Evolutionary conservation across 495 filamentous ascomycete genomes (phyloP), one percentile per base, ranked within the genome.

Genomic region (Aspergillus taichungensis): DNA sequence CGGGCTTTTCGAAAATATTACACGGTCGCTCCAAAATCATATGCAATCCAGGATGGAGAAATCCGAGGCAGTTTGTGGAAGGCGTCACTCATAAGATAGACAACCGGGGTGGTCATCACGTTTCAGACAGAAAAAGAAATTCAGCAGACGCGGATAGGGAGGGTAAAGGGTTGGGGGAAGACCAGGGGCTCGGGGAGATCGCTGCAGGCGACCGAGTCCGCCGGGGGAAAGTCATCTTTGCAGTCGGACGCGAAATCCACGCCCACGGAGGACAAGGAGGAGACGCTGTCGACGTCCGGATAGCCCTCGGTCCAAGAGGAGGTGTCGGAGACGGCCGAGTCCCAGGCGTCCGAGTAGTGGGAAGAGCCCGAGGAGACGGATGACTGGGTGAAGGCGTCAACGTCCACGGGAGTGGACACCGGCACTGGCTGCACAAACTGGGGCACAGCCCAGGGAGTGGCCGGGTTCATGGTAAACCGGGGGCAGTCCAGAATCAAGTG

Each of bases 401-500:
- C 53, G 13, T 62, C 64, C 49, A 66, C 52, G 37, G 61, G 62
- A 6, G 49, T 30, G 9, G 54, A 45, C 46, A 62, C 52, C 27
- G 59, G 56, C 13, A 58, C 54, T 38, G 62, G 47, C 39, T 59
- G 55, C 13, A 52, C 54, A 29, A 50, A 54, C 40, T 45, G 51
- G 14, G 57, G 51, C 30, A 57, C 49, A 34, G 59, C 61, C 66
- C 66, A 69, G 2, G 55, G 55, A 18, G 54, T 53, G 38, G 60
- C 37, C 42, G 59, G 53, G 46, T 61, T 61, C 35, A 63, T 71
- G 51, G 92, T 92, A 60, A 98, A 87, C 49, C 72, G 69, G 27
- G 79, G 72, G 67, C 91, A 97, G 40, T 79, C 70, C 46, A 84
- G 53, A 56, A 98, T 94, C 55, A 85, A 66, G 43, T 74, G 71